These are phyloP conservation scores for Glycine tomentella DNA, from an alignment of 306 rosid species.

Conservation along the genomic window DNA sequence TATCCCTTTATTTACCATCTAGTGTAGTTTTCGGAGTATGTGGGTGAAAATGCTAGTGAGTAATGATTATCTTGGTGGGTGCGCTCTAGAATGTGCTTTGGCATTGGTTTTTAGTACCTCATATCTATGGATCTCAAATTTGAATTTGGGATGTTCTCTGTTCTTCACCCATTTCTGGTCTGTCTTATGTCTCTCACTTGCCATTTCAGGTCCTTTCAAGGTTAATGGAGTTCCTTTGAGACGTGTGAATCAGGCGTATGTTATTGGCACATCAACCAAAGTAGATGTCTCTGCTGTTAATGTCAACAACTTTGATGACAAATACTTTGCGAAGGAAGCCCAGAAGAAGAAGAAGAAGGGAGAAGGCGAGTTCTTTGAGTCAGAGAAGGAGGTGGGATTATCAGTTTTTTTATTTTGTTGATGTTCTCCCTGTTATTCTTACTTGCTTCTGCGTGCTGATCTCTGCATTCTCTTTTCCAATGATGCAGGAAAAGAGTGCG, in stretches of 20 bases:
- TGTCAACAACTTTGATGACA: conserved; percentile 64
- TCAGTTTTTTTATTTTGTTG: not conserved
- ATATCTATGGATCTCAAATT: not conserved
- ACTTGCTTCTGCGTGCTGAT: conserved; percentile 10
- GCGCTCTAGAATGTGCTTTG: too few relatives aligned
- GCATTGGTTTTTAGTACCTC: too few relatives aligned
- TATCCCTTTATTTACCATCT: too few relatives aligned
- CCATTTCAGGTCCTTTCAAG: conserved; percentile 65
- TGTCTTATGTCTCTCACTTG: not conserved
- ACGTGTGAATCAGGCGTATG: conserved; percentile 72
- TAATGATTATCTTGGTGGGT: too few relatives aligned
- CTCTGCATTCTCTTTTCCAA: not conserved
- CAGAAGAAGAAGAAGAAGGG: conserved; percentile 61
- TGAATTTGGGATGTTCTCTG: not conserved
- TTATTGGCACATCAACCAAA: conserved; percentile 72
- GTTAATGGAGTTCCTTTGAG: conserved; percentile 79
- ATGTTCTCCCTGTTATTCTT: not conserved
- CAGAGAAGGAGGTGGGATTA: conserved; percentile 67
- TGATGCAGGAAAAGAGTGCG: conserved; percentile 65
- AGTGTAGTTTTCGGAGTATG: not conserved
- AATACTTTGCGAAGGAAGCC: conserved; percentile 64
- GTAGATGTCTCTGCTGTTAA: conserved; percentile 67
- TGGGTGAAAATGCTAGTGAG: too few relatives aligned
- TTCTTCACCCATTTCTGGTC: not conserved
- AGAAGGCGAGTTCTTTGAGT: conserved; percentile 69